A percentile compares a stretch with the other conserved stretches of the same genome.
phyloP scores from a whole-genome alignment of 2,329 filamentous ascomycete genomes.

The Fusarium concolor region DNA sequence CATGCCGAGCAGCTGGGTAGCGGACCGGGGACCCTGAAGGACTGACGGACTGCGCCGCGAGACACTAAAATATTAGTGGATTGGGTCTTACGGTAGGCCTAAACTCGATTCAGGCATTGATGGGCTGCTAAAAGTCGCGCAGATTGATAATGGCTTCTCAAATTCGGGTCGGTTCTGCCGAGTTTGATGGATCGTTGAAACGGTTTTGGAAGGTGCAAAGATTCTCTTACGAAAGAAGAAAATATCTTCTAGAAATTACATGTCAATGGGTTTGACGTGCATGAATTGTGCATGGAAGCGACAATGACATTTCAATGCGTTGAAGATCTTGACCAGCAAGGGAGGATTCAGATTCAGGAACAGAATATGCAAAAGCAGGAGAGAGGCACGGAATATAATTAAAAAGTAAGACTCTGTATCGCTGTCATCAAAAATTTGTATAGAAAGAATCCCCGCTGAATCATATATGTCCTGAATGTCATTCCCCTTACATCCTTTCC shows the following conservation, averaged over 20 bases:
- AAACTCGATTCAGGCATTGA: constrained; percentile 26
- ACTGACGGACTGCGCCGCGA: not conserved
- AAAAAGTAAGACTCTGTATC: too few species aligned
- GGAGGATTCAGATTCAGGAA: not conserved
- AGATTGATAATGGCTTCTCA: not conserved
- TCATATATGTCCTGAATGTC: not conserved
- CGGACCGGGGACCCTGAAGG: not conserved
- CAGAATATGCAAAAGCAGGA: not conserved
- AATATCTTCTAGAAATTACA: not conserved
- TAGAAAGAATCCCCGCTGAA: not conserved
- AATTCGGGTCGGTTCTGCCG: not conserved
- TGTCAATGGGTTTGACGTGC: not conserved
- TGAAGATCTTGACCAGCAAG: not conserved
- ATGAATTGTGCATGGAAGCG: not conserved
- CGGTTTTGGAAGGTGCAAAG: not conserved
- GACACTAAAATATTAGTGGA: constrained; percentile 9
- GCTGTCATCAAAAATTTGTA: too few species aligned
- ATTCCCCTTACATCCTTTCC: not conserved
- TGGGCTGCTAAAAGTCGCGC: constrained; percentile 1
- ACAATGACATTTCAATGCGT: not conserved
- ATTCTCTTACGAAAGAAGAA: constrained; percentile 1
- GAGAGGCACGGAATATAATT: not conserved
- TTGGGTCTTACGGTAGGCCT: constrained; percentile 4
- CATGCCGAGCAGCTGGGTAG: not conserved
- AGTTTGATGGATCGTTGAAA: not conserved